Base-by-base conservation (phyloP, 2,329 filamentous ascomycete species). In the Diaporthe ampelina region DNA sequence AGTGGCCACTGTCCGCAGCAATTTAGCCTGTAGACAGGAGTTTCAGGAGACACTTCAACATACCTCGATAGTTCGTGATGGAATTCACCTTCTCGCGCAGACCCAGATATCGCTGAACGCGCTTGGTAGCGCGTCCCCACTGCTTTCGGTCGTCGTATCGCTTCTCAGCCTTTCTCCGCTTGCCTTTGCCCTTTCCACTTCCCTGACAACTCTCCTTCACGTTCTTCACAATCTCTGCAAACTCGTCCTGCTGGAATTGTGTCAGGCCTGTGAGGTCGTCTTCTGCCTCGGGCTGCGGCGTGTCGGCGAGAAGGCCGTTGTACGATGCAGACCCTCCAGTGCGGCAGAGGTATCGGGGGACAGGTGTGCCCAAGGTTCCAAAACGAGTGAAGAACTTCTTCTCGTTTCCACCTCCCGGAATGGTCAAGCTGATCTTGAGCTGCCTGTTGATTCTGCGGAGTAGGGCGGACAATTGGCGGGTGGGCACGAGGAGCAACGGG, bases 61-160 rank as follows among this genome's bases (percentile, higher is more conserved):
- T 57, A 74, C 73, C 73, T 48, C 61, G 63, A 67, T 73, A 57
- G 26, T 40, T 52, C 29, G 29, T 19, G 4, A 52, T 50, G 19
- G 68, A 19, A 57, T 43, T 9, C 11, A 21, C 35, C 35, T 76
- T 78, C 40, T 86, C 82, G n/a, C 89, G 88, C 35, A 97, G 84
- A 5, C 94, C 94, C 1, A 97, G 87, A 78, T 94, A 94, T 69
- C 90, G 86, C 80, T 95, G 93, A 10, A 90, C 86, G 59, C 92
- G 88, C 77, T 91, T 90, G 76, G 94, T 85, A 78, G 90, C 87
- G 48, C 86, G 84, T 1, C 85, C 85, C 84, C 88, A 89, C 4
- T 83, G 80, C 76, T 88, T 85, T 75, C 91, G 89, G 54, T 85
- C 87, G 29, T 85, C 77, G 4, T 88, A 74, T 1, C 86, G 86